Evolutionary conservation across 371 early-diverging fungal species (phyloP).

Genomic region (Saksenaea oblongispora): DNA sequence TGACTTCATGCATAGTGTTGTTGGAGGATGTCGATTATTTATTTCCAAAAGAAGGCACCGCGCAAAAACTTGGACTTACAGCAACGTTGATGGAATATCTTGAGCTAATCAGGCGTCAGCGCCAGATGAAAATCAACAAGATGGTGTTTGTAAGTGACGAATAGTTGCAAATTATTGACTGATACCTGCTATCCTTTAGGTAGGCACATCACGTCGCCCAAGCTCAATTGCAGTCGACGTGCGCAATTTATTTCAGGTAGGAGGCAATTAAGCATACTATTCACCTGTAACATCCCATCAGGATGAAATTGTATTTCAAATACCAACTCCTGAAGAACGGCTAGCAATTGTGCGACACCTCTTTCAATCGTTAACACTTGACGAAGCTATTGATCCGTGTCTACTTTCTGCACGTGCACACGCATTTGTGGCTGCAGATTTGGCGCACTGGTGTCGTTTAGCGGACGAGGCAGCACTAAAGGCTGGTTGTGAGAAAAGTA

Average conservation of each 20-base stretch:
- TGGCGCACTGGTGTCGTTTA: conserved; percentile 51
- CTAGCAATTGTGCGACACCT: conserved; percentile 37
- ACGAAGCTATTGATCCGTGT: conserved; percentile 12
- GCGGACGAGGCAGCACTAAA: conserved; percentile 34
- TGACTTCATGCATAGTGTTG: conserved; percentile 25
- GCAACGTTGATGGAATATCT: conserved; percentile 11
- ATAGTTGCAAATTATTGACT: too few species aligned
- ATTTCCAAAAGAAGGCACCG: conserved; percentile 45
- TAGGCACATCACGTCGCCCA: conserved; percentile 20
- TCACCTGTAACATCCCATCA: conserved; percentile 24
- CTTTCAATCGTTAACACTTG: neutral
- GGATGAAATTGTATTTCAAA: conserved; percentile 47
- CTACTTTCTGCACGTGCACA: conserved; percentile 48
- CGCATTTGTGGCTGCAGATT: conserved; percentile 59
- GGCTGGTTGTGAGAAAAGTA: neutral
- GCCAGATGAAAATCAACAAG: conserved; percentile 1
- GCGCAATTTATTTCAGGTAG: conserved; percentile 24
- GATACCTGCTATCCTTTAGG: too few species aligned
- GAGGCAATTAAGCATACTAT: conserved; percentile 9
- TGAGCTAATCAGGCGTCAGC: neutral
- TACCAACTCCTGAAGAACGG: conserved; percentile 59
- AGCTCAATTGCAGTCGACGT: conserved; percentile 8
- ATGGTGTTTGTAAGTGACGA: neutral
- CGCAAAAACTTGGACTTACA: conserved; percentile 35
- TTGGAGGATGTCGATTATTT: conserved; percentile 60